Conservation (phyloP, 1,284 basidiomycete genomes). For the Moniliella sp. region DNA sequence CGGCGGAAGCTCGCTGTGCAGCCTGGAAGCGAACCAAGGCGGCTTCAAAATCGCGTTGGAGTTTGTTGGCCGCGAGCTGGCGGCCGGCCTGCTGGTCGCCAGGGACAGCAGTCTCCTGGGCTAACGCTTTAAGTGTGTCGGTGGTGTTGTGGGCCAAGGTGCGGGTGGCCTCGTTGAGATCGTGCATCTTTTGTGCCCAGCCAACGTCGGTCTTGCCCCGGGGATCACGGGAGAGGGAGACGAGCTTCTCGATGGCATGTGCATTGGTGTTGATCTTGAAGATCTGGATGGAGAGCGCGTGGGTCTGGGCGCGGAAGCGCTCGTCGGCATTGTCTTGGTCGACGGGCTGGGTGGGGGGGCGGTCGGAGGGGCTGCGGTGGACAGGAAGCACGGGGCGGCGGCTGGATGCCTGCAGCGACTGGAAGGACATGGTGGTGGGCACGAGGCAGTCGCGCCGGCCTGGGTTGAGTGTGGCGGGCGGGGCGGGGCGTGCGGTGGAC, state of each 20-base stretch:
- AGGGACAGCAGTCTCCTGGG: neutral
- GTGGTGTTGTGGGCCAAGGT: slow-evolving; percentile 81
- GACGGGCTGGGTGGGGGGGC: no score
- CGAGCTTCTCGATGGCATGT: slow-evolving; percentile 71
- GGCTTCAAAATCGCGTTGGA: slow-evolving; percentile 71
- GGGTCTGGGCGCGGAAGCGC: slow-evolving; percentile 62
- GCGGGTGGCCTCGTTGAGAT: slow-evolving; percentile 76
- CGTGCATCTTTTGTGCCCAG: slow-evolving; percentile 33
- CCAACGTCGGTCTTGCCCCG: no score
- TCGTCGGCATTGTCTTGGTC: no score
- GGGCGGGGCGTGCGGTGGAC: no score
- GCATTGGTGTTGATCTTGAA: slow-evolving; percentile 98
- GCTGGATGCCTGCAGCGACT: no score
- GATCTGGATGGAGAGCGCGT: slow-evolving; percentile 70
- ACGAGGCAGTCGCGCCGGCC: no score
- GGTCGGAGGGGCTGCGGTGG: no score
- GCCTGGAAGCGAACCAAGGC: slow-evolving; percentile 74
- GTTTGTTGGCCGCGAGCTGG: slow-evolving; percentile 51
- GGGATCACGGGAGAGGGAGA: slow-evolving; percentile 46
- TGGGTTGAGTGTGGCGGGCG: no score
- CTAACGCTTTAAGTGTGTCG: slow-evolving; percentile 59
- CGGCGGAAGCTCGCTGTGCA: slow-evolving; percentile 69
- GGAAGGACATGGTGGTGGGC: no score
- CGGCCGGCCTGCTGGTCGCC: no score
- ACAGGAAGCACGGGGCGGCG: no score